Evolutionary conservation across 345 rosid genomes (phyloP), one percentile per base, ranked within the genome.

Genomic region (Populus simonii): DNA sequence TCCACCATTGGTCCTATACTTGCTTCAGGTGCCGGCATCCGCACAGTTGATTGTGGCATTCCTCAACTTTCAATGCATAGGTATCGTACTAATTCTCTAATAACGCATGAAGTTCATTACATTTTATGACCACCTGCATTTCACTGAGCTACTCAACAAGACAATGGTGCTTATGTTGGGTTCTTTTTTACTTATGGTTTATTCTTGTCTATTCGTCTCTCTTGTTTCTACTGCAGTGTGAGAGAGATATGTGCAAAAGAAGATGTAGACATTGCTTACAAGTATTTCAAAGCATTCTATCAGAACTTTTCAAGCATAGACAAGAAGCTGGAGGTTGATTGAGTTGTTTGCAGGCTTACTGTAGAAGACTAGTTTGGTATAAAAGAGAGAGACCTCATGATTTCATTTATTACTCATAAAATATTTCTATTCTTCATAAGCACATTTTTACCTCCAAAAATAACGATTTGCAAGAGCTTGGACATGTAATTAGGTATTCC

Each of bases 1-100:
- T 95, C 98, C 66, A 95, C 99, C 75, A 91, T 95, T 68, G 99
- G 99, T 70, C 98, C 99, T 9, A 95, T 93, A 80, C 92, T 95
- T 67, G 98, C 99, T 76, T 93, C 97, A 59, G 97, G 98, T 35
- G 88, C 92, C 23, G 99, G 98, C 78, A 86, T 95, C 63, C 89
- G 96, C 53, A 95, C 98, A 0, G 98, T 95, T 79, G 99, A 93
- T 79, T 92, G 97, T 8, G 99, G 99, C 76, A 93, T 93, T 71
- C 89, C 98, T 73, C 99, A 95, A 83, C 98, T 95, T 71, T 93
- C 99, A 51, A 92, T 95, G 99, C 98, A 95, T 87, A 93, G 98
- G 98, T 93, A 89, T 63, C 27, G 27, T 39, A 23, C 68, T 78
- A 61, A 55, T 36, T 70, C 47, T 41, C 47, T 41, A 41, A 41